A percentile compares a stretch with the other conserved stretches of the same genome.
Conservation (phyloP, 169 alveolate species). For the Hepatocystis sp. region DNA sequence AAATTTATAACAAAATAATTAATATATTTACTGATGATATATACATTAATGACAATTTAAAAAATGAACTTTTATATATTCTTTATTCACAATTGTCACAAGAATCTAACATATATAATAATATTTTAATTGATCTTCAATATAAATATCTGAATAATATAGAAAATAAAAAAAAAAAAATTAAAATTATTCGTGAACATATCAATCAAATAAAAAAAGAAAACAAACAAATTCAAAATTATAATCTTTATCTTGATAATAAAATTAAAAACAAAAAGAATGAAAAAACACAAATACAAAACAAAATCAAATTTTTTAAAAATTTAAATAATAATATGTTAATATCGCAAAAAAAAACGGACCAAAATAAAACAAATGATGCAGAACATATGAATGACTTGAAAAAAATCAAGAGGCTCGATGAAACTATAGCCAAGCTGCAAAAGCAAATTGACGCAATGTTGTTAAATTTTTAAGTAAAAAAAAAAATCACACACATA, state of each 20-base stretch:
- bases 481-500: neutral
- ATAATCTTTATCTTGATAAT: neutral
- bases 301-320: slow-evolving; percentile 30
- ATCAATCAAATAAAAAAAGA: slow-evolving; percentile 15
- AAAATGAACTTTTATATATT: slow-evolving; percentile 51
- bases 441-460: slow-evolving; percentile 33
- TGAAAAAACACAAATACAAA: slow-evolving; percentile 31
- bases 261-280: slow-evolving; percentile 24
- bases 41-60: slow-evolving; percentile 47
- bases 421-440: slow-evolving; percentile 24
- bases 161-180: slow-evolving; percentile 15
- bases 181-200: slow-evolving; percentile 14
- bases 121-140: slow-evolving; percentile 33
- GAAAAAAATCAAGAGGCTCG: slow-evolving; percentile 32
- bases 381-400: slow-evolving; percentile 8
- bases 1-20: slow-evolving; percentile 25
- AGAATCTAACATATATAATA: slow-evolving; percentile 46
- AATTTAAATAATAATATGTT: slow-evolving; percentile 32
- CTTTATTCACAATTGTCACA: slow-evolving; percentile 54
- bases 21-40: slow-evolving; percentile 57
- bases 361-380: neutral
- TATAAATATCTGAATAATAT: slow-evolving; percentile 33
- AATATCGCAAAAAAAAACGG: slow-evolving; percentile 12
- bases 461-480: slow-evolving; percentile 4
- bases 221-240: slow-evolving; percentile 18